These are phyloP conservation scores for Madurella fahalii DNA, from an alignment of 2,329 filamentous ascomycete species.

Conservation along the genomic window DNA sequence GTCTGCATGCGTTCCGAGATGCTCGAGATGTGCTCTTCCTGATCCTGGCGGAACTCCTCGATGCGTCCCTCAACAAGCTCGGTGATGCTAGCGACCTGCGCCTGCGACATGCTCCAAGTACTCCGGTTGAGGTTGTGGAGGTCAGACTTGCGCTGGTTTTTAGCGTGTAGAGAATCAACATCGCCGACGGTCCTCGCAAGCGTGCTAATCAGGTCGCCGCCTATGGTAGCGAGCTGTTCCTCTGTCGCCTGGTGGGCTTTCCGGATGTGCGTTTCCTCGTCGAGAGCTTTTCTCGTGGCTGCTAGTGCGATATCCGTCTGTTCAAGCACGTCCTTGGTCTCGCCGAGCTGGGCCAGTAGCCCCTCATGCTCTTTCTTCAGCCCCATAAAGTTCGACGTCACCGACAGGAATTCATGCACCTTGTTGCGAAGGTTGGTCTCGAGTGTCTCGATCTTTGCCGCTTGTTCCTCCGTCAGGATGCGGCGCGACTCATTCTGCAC, in stretches of 20 bases:
- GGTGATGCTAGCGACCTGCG: constrained; percentile 72
- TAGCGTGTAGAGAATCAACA: constrained; percentile 76
- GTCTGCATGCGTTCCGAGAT: constrained; percentile 68
- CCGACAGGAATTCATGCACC: constrained; percentile 81
- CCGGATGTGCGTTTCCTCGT: constrained; percentile 73
- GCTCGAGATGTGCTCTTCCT: constrained; percentile 63
- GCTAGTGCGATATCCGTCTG: constrained; percentile 82
- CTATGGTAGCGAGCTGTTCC: constrained; percentile 66
- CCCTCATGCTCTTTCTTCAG: constrained; percentile 87
- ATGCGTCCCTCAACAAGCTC: constrained; percentile 72
- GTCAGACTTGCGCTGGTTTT: constrained; percentile 80
- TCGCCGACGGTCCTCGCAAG: constrained; percentile 74
- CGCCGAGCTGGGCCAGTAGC: constrained; percentile 66
- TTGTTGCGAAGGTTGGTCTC: constrained; percentile 90
- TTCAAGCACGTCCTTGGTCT: constrained; percentile 75
- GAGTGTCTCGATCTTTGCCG: constrained; percentile 86
- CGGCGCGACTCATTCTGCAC: constrained; percentile 87
- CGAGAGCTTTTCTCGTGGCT: constrained; percentile 70
- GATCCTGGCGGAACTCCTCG: constrained; percentile 65
- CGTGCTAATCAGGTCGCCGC: constrained; percentile 71
- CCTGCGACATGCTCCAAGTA: constrained; percentile 73
- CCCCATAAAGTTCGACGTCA: constrained; percentile 82
- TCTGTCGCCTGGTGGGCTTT: constrained; percentile 87
- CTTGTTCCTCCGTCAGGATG: constrained; percentile 88
- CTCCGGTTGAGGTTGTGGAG: constrained; percentile 75